Percentiles rank a stretch among this genome's conserved stretches.
These are phyloP conservation scores for Cyberlindnera petersonii DNA, from an alignment of 805 yeast genomes.

Conservation along the genomic window DNA sequence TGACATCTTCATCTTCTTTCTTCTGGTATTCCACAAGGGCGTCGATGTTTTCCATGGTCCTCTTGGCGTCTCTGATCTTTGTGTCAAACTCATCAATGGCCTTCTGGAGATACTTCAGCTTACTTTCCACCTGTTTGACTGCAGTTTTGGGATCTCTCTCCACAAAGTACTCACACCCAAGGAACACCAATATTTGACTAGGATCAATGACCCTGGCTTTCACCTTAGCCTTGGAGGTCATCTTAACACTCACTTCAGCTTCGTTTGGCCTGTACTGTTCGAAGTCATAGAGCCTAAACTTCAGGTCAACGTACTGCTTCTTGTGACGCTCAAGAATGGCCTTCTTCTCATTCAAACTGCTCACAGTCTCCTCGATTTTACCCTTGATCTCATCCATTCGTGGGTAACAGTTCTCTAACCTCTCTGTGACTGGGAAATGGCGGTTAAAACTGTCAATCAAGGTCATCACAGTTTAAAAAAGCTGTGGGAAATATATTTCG, in stretches of 20 bases:
- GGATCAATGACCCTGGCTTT: slow-evolving; percentile 23
- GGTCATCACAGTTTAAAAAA: no score
- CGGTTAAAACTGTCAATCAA: no score
- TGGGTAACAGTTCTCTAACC: no score
- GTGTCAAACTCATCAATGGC: slow-evolving; percentile 38
- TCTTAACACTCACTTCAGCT: slow-evolving; percentile 16
- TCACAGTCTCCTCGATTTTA: slow-evolving; percentile 11
- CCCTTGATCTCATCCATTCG: slow-evolving; percentile 21
- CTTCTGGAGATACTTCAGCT: slow-evolving; percentile 30
- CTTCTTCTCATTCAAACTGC: slow-evolving; percentile 10
- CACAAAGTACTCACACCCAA: slow-evolving; percentile 41
- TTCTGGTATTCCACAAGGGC: slow-evolving; percentile 20
- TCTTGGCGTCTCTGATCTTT: slow-evolving; percentile 38
- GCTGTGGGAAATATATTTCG: no score
- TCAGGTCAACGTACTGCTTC: slow-evolving; percentile 20
- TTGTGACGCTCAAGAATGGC: slow-evolving; percentile 16
- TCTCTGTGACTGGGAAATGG: no score
- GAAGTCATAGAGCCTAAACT: slow-evolving; percentile 20
- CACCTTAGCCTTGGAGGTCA: slow-evolving; percentile 22
- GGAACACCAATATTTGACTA: slow-evolving; percentile 27
- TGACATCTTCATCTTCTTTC: slow-evolving; percentile 5
- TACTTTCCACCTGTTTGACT: slow-evolving; percentile 24
- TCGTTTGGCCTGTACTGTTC: slow-evolving; percentile 10
- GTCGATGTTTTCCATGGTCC: slow-evolving; percentile 30
- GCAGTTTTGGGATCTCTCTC: slow-evolving; percentile 33